A percentile compares a stretch with the other conserved stretches of the same genome.
Evolutionary conservation across 345 rosid species (phyloP).

Genomic region (Psidium friedrichsthalianum): DNA sequence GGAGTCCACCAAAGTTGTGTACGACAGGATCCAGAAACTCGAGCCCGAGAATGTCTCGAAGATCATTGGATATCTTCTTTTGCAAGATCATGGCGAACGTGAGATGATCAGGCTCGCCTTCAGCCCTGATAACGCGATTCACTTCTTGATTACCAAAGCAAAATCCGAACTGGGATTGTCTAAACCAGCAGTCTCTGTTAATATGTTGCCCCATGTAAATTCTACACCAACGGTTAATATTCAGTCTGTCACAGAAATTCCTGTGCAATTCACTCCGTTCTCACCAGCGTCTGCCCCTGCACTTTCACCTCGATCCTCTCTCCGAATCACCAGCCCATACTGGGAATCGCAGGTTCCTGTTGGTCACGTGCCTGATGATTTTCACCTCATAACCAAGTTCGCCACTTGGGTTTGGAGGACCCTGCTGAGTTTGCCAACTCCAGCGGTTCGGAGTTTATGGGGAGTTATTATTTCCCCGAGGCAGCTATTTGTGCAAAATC

Average conservation of each 20-base stretch:
- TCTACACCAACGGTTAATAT: neutral
- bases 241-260: constrained; percentile 17
- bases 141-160: constrained; percentile 47
- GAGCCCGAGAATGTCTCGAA: constrained; percentile 82
- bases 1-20: constrained; percentile 69
- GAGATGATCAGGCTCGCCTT: constrained; percentile 91
- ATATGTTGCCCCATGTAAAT: constrained; percentile 25
- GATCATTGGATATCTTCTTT: constrained; percentile 71
- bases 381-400: constrained; percentile 22
- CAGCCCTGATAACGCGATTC: constrained; percentile 56
- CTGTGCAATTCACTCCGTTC: constrained; percentile 26
- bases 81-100: constrained; percentile 59
- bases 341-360: constrained; percentile 29
- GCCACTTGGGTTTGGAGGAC: constrained; percentile 40
- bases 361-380: constrained; percentile 31
- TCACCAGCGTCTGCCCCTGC: constrained; percentile 11
- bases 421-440: constrained; percentile 27
- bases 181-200: constrained; percentile 19
- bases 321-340: constrained; percentile 28
- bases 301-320: constrained; percentile 24
- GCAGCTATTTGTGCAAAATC: constrained; percentile 30
- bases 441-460: constrained; percentile 30
- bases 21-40: constrained; percentile 62
- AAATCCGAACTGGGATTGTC: constrained; percentile 45
- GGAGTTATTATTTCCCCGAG: constrained; percentile 32